Evolutionary conservation across 345 rosid genomes (phyloP), one percentile per base, ranked within the genome.

Genomic region (Euphorbia tirucalli): DNA sequence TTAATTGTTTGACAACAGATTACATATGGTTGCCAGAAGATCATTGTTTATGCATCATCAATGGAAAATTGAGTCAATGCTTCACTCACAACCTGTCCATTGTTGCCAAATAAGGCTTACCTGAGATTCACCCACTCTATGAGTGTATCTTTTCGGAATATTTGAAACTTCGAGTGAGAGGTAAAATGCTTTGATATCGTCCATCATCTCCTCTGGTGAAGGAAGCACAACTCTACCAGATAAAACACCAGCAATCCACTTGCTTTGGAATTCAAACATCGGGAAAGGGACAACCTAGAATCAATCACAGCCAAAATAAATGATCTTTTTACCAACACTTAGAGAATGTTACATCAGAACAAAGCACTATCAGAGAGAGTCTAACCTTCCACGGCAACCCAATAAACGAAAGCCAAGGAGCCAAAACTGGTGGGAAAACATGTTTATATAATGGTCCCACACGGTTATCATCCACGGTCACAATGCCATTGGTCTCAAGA

Each of bases 391-490:
- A 84, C 14, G 98, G 89, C 77, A 92, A 71, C 43, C 97, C 97
- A 18, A 92, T 74, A 79, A 94, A 90, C 18, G 98, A 92, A 71
- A 94, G 90, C 81, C 82, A 70, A 0, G 97, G 97, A 5, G 97
- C 90, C 32, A 84, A 82, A 15, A 41, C 74, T 7, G 97, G 95
- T n/a, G 93, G 92, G 71, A 94, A 90, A 31, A 92, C 77, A 1
- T 94, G 89, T 85, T 92, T 83, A 82, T 92, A 94, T 22, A 92
- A 70, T 46, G 98, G 96, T 0, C 88, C 95, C 0, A 92, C 92
- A 59, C 95, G 81, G 66, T 90, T 92, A 65, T 90, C 97, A 57
- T 92, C 96, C 69, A 90, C 83, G 0, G 82, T 82, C 76, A 92
- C 90, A 74, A 64, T 74, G 70, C 91, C 95, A 31, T 74, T 76